Percentiles rank a stretch among this genome's conserved stretches.
Evolutionary conservation across 192 early-diverging fungal genomes (phyloP).

Genomic region (Martensiomyces pterosporus): DNA sequence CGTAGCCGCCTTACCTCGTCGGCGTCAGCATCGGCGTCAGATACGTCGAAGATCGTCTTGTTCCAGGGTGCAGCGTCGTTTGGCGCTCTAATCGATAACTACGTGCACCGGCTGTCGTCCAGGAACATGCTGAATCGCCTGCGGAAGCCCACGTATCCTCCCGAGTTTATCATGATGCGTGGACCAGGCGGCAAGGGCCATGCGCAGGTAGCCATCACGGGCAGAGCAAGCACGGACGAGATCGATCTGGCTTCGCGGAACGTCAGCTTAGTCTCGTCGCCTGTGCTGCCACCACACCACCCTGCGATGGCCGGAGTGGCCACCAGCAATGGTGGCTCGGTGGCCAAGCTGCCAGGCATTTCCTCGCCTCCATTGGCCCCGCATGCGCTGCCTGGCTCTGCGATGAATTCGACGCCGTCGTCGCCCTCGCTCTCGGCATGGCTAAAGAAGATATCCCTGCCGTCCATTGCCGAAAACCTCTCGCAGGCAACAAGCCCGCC

Average conservation of each 20-base stretch:
- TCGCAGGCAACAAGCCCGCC: conserved; percentile 50
- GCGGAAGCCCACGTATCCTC: conserved; percentile 61
- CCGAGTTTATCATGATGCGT: conserved; percentile 94
- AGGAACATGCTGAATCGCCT: conserved; percentile 60
- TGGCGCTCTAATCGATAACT: conserved; percentile 76
- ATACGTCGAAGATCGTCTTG: conserved; percentile 63
- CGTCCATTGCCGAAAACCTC: conserved; percentile 50
- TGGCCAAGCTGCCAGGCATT: conserved; percentile 41
- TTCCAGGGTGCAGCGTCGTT: conserved; percentile 93
- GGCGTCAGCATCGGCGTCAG: conserved; percentile 50
- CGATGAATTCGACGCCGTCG: conserved; percentile 42
- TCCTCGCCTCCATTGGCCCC: conserved; percentile 20
- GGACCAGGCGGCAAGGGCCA: conserved; percentile 86
- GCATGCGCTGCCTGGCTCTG: conserved; percentile 39
- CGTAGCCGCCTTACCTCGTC: conserved; percentile 49
- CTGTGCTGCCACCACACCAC: conserved; percentile 43
- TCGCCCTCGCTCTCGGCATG: conserved; percentile 49
- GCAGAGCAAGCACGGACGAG: conserved; percentile 34
- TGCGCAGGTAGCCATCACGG: conserved; percentile 66
- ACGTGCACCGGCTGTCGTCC: conserved; percentile 65
- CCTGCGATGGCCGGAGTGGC: conserved; percentile 16
- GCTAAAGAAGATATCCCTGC: conserved; percentile 54
- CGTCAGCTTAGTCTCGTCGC: conserved; percentile 34
- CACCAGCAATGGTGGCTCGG: conserved; percentile 12
- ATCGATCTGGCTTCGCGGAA: conserved; percentile 30